Evolutionary conservation across 768 basidiomycete species (phyloP).

Genomic region (Clavaria fumosa): DNA sequence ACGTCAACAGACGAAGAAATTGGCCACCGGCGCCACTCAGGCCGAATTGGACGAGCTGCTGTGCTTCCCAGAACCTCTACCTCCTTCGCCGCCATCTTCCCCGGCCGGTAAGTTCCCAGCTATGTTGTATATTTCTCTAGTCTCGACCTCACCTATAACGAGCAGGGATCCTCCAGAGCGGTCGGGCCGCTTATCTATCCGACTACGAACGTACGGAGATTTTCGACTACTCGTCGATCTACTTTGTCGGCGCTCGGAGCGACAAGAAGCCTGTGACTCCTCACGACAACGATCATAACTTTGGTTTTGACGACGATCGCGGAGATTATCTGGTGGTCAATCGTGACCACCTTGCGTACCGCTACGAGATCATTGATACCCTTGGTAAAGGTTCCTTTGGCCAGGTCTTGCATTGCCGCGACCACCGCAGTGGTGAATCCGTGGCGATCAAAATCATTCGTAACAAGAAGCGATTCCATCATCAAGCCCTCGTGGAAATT

Average conservation of each 20-base stretch:
- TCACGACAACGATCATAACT: conserved; percentile 68
- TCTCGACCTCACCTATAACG: conserved; percentile 8
- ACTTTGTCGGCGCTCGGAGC: conserved; percentile 64
- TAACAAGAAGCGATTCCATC: conserved; percentile 98
- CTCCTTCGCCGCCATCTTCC: conserved; percentile 47
- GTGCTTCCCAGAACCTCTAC: conserved; percentile 82
- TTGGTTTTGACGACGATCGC: conserved; percentile 94
- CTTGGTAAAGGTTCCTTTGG: conserved; percentile 98
- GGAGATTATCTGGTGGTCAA: conserved; percentile 89
- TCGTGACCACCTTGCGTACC: conserved; percentile 88
- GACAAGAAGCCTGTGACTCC: conserved; percentile 71
- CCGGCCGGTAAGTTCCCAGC: conserved; percentile 45
- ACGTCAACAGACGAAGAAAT: conserved; percentile 77
- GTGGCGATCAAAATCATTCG: conserved; percentile 98
- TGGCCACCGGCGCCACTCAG: conserved; percentile 69
- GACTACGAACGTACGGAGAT: conserved; percentile 87
- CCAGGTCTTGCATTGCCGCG: conserved; percentile 89
- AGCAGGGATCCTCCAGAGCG: conserved; percentile 50
- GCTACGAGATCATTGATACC: conserved; percentile 88
- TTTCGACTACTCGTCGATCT: conserved; percentile 71
- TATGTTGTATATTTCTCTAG: not conserved
- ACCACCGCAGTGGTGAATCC: conserved; percentile 89
- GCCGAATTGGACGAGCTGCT: conserved; percentile 79
- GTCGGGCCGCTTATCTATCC: conserved; percentile 57
- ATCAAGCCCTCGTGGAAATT: conserved; percentile 97